Percentiles rank a stretch among this genome's conserved stretches.
phyloP scores from a whole-genome alignment of 202 grass and related monocot genomes.

The Schoenoplectus triqueter region DNA sequence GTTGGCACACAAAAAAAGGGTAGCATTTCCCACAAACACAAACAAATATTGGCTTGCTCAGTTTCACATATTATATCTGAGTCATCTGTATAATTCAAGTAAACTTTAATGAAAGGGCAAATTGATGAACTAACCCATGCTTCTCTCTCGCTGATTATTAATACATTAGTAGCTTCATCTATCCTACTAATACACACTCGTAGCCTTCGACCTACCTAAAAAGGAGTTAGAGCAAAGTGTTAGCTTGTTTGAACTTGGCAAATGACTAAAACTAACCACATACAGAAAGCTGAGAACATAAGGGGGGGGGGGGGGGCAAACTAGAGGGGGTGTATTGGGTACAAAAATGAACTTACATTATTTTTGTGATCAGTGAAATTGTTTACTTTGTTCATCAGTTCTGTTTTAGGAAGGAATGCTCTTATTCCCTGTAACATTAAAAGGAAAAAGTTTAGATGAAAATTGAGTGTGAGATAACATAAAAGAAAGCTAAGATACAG shows the following conservation, averaged over 20 bases:
- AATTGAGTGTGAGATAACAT: not conserved
- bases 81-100: not conserved
- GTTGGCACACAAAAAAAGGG: not conserved
- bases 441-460: not conserved
- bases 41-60: not conserved
- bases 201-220: constrained; percentile 61
- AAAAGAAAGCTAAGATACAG: constrained; percentile 20
- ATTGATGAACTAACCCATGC: constrained; percentile 72
- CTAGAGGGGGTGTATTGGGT: not conserved
- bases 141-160: constrained; percentile 94
- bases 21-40: not conserved
- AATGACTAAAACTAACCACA: not conserved
- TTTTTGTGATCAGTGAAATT: constrained; percentile 81
- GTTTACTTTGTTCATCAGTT: constrained; percentile 69
- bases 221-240: constrained; percentile 30
- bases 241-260: constrained; percentile 30
- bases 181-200: constrained; percentile 66
- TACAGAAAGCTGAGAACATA: too few species aligned
- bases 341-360: constrained; percentile 50
- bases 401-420: constrained; percentile 86
- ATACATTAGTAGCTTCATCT: constrained; percentile 69
- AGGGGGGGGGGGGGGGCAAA: not conserved
- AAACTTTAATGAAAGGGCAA: constrained; percentile 22
- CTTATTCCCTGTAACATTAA: constrained; percentile 68
- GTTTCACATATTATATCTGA: not conserved